phyloP scores from a whole-genome alignment of 2,329 filamentous ascomycete genomes.

The Corinectria fuckeliana region DNA sequence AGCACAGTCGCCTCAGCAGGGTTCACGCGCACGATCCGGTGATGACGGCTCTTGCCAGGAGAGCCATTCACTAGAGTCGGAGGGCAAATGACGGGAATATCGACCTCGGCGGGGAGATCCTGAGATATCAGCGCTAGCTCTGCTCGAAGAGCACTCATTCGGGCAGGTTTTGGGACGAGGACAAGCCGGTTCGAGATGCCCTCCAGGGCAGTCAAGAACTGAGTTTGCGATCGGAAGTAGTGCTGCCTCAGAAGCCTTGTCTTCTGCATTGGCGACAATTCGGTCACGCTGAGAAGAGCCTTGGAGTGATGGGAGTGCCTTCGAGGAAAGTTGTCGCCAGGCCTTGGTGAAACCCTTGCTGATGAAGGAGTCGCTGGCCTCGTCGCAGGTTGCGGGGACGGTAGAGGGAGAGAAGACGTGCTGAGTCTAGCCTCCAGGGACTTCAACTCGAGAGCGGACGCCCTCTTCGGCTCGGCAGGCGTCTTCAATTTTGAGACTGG shows the following conservation, averaged over 20 bases:
- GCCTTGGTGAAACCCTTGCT: constrained; percentile 55
- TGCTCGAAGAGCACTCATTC: constrained; percentile 80
- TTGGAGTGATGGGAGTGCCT: constrained; percentile 69
- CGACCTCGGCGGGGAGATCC: constrained; percentile 82
- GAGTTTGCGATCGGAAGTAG: constrained; percentile 82
- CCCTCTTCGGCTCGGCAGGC: constrained; percentile 49
- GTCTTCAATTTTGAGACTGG: constrained; percentile 40
- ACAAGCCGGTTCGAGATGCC: constrained; percentile 87
- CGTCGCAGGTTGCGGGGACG: constrained; percentile 59
- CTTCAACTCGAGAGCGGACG: constrained; percentile 59
- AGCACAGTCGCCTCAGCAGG: constrained; percentile 84
- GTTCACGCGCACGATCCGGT: constrained; percentile 82
- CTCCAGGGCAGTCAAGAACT: constrained; percentile 80
- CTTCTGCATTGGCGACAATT: constrained; percentile 71
- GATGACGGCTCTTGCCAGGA: constrained; percentile 78
- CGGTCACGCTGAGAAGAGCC: constrained; percentile 62
- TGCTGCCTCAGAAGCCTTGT: constrained; percentile 77
- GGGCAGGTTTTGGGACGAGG: constrained; percentile 79
- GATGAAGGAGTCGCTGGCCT: constrained; percentile 65
- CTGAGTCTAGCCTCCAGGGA: constrained; percentile 68
- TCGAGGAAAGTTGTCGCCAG: constrained; percentile 57
- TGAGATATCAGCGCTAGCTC: constrained; percentile 82
- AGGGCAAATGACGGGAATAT: constrained; percentile 82
- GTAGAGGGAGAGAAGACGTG: constrained; percentile 71
- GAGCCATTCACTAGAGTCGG: constrained; percentile 75